A percentile compares a stretch with the other conserved stretches of the same genome.
phyloP scores from a whole-genome alignment of 2,329 filamentous ascomycete species.

The Microdochium nivale region DNA sequence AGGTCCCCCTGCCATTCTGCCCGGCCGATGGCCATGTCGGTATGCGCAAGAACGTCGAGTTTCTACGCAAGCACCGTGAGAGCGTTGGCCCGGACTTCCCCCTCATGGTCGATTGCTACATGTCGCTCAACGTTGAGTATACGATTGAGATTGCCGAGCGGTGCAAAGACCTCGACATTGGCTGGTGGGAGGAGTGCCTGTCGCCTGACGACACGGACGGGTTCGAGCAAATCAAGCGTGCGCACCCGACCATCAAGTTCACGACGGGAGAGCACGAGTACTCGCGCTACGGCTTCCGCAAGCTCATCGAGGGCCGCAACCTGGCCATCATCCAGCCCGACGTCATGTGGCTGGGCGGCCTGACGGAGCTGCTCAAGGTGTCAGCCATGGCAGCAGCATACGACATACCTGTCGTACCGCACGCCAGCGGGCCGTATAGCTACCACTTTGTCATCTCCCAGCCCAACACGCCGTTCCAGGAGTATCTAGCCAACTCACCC shows the following conservation, averaged over 20 bases:
- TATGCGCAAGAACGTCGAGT: slow-evolving; percentile 82
- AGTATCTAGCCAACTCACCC: slow-evolving; percentile 88
- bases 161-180: slow-evolving; percentile 75
- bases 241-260: slow-evolving; percentile 85
- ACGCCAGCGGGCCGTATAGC: slow-evolving; percentile 87
- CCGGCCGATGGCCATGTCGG: slow-evolving; percentile 79
- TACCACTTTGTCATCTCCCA: slow-evolving; percentile 96
- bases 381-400: slow-evolving; percentile 85
- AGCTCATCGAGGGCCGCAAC: slow-evolving; percentile 84
- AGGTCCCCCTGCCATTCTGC: slow-evolving; percentile 83
- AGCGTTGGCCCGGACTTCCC: slow-evolving; percentile 84
- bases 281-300: slow-evolving; percentile 88
- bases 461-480: slow-evolving; percentile 88
- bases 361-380: slow-evolving; percentile 88
- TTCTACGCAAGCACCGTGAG: slow-evolving; percentile 75
- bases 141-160: slow-evolving; percentile 85
- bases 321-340: slow-evolving; percentile 92
- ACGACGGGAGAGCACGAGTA: slow-evolving; percentile 96
- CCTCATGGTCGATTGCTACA: slow-evolving; percentile 94
- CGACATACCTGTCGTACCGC: slow-evolving; percentile 90
- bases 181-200: slow-evolving; percentile 96
- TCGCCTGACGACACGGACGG: slow-evolving; percentile 89
- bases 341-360: slow-evolving; percentile 92
- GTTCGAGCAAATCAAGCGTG: slow-evolving; percentile 81
- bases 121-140: slow-evolving; percentile 88